Evolutionary conservation across 306 rosid genomes (phyloP).

Genomic region (Fragaria nilgerrensis): DNA sequence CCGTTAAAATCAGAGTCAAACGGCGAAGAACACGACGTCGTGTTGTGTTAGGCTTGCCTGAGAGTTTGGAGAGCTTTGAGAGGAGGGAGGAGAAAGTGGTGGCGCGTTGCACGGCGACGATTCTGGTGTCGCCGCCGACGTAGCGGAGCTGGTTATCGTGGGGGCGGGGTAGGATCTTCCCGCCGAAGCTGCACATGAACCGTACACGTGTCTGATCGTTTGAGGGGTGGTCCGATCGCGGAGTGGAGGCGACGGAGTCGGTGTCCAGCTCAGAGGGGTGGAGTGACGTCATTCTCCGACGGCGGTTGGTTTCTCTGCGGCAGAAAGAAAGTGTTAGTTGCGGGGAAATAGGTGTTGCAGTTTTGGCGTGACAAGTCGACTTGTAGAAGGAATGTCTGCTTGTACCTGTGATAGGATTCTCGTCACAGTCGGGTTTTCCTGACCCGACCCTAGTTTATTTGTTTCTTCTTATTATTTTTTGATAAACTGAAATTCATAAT

Average conservation of each 20-base stretch:
- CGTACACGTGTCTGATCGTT: constrained; percentile 58
- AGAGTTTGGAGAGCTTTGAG: constrained; percentile 71
- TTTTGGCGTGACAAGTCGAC: not conserved
- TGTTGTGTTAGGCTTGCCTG: constrained; percentile 34
- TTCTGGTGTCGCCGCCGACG: constrained; percentile 94
- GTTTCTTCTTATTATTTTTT: too few relatives aligned
- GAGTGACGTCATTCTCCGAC: constrained; percentile 49
- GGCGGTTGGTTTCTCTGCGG: not conserved
- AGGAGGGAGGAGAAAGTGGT: constrained; percentile 61
- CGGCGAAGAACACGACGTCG: not conserved
- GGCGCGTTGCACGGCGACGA: constrained; percentile 70
- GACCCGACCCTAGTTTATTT: too few relatives aligned
- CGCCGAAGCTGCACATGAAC: constrained; percentile 98
- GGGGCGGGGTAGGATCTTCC: constrained; percentile 84
- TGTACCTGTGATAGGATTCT: not conserved
- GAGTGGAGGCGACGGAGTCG: constrained; percentile 70
- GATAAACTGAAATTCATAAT: too few relatives aligned
- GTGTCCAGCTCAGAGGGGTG: constrained; percentile 51
- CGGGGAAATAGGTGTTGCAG: not conserved
- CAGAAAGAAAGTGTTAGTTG: not conserved
- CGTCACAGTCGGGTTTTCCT: not conserved
- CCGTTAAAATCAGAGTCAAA: not conserved
- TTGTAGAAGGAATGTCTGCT: constrained; percentile 12
- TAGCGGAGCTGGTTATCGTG: constrained; percentile 93
- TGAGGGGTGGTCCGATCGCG: constrained; percentile 56